Percentiles rank a stretch among this genome's conserved stretches.
phyloP scores from a whole-genome alignment of 805 yeast species.

The Lipomyces japonicus region DNA sequence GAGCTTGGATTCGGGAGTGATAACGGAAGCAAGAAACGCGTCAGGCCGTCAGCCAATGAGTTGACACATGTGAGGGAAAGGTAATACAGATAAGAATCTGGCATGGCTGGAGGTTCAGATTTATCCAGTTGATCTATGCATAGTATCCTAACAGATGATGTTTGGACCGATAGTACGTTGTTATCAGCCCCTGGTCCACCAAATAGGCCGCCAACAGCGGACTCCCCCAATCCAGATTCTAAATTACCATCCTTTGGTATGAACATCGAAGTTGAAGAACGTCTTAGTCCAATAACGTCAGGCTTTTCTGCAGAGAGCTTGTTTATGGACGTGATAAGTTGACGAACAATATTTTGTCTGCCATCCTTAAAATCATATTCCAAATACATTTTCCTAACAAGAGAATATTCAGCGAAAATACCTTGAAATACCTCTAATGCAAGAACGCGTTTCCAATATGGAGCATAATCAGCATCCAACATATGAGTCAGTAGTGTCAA shows the following conservation, averaged over 20 bases:
- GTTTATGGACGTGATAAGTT: slow-evolving; percentile 47
- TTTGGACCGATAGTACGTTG: slow-evolving; percentile 18
- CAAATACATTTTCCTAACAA: slow-evolving; percentile 51
- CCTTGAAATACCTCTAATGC: slow-evolving; percentile 69
- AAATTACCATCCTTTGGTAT: slow-evolving; percentile 4
- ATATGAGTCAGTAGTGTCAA: slow-evolving; percentile 69
- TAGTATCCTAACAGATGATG: slow-evolving; percentile 39
- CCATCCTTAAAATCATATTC: slow-evolving; percentile 59
- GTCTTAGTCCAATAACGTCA: slow-evolving; percentile 35
- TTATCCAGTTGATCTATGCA: slow-evolving; percentile 79
- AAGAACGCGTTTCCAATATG: slow-evolving; percentile 69
- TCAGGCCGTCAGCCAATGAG: slow-evolving; percentile 64
- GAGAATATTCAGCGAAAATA: slow-evolving; percentile 53
- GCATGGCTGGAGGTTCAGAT: slow-evolving; percentile 65
- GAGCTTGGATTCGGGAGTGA: slow-evolving; percentile 31
- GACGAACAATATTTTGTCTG: slow-evolving; percentile 58
- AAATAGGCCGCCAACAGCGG: slow-evolving; percentile 19
- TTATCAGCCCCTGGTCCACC: slow-evolving; percentile 13
- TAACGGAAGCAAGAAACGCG: slow-evolving; percentile 47
- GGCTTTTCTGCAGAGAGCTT: slow-evolving; percentile 40
- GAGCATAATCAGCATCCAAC: slow-evolving; percentile 55
- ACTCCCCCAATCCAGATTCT: not conserved
- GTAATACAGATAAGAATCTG: slow-evolving; percentile 58
- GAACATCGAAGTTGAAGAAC: slow-evolving; percentile 12
- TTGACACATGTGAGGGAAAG: slow-evolving; percentile 54